Conservation (phyloP, 2,329 filamentous ascomycete species). For the Pyrenophora graminea region DNA sequence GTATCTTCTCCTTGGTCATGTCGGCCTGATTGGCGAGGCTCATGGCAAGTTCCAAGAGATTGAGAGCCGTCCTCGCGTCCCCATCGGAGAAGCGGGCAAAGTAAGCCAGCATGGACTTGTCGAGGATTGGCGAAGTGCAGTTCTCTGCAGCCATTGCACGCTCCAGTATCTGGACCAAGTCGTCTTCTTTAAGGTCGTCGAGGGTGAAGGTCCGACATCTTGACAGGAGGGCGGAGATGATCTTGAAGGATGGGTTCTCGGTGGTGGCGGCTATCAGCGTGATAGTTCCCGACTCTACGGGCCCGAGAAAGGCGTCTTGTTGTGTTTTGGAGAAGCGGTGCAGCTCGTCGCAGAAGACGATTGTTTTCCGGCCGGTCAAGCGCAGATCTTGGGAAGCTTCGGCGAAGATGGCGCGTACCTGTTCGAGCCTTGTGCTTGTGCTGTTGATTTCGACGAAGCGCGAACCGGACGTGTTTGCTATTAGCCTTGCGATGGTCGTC, state of each 20-base stretch:
- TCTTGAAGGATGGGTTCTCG: slow-evolving; percentile 94
- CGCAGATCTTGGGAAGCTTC: slow-evolving; percentile 80
- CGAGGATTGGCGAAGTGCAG: slow-evolving; percentile 63
- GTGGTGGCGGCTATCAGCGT: slow-evolving; percentile 95
- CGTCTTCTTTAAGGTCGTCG: slow-evolving; percentile 70
- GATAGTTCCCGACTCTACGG: slow-evolving; percentile 87
- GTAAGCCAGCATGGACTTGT: slow-evolving; percentile 77
- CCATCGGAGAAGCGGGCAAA: slow-evolving; percentile 87
- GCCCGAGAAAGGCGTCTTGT: slow-evolving; percentile 91
- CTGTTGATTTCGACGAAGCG: slow-evolving; percentile 91
- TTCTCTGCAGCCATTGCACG: slow-evolving; percentile 71
- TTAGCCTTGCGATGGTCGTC: slow-evolving; percentile 89
- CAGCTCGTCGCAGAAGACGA: slow-evolving; percentile 97
- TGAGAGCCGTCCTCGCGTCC: slow-evolving; percentile 89
- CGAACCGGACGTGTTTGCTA: slow-evolving; percentile 78
- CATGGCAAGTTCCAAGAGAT: slow-evolving; percentile 87
- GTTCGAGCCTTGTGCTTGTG: slow-evolving; percentile 81
- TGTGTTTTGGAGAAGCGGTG: slow-evolving; percentile 89
- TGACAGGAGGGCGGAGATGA: slow-evolving; percentile 84
- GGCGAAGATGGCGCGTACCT: slow-evolving; percentile 89
- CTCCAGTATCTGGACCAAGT: slow-evolving; percentile 73
- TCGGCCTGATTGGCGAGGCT: slow-evolving; percentile 68
- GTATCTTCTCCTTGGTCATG: slow-evolving; percentile 76
- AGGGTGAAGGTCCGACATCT: slow-evolving; percentile 91
- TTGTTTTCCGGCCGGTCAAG: slow-evolving; percentile 86